Evolutionary conservation across 225 moss, liverwort and hornwort species (phyloP).

Genomic region (Pleurozium schreberi): DNA sequence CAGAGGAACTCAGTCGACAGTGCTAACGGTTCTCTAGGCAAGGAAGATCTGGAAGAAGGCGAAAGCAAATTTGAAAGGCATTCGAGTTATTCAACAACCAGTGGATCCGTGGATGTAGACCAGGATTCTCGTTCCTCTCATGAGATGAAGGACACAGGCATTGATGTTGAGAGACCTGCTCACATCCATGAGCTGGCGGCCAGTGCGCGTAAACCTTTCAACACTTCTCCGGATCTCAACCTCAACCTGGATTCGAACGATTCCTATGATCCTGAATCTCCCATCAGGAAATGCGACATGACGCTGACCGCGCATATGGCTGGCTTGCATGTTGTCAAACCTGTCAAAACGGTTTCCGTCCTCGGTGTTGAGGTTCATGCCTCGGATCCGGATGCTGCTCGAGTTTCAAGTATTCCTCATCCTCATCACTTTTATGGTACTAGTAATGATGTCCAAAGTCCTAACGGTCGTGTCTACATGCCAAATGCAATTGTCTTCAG

Average conservation of each 20-base stretch:
- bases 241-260: slow-evolving; percentile 27
- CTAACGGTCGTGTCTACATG: background rate
- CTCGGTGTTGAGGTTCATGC: slow-evolving; percentile 20
- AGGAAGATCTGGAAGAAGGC: slow-evolving; percentile 19
- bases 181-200: background rate
- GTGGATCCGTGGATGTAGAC: slow-evolving; percentile 14
- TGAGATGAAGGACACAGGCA: slow-evolving; percentile 12
- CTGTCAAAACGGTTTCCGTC: slow-evolving; percentile 8
- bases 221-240: slow-evolving; percentile 36
- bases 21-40: slow-evolving; percentile 3
- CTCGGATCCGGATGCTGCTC: slow-evolving; percentile 1
- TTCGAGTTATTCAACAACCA: slow-evolving; percentile 17
- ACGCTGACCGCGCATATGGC: slow-evolving; percentile 7
- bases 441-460: background rate
- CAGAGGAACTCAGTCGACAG: background rate
- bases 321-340: slow-evolving; percentile 12
- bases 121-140: slow-evolving; percentile 22
- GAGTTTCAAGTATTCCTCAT: slow-evolving; percentile 1
- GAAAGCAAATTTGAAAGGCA: slow-evolving; percentile 20
- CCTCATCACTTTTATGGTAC: slow-evolving; percentile 15
- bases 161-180: slow-evolving; percentile 17
- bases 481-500: slow-evolving; percentile 6
- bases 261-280: slow-evolving; percentile 12
- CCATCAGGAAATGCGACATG: slow-evolving; percentile 5
- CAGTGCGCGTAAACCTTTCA: background rate